Conservation (phyloP, 1,284 basidiomycete species). For the Sparassis latifolia region DNA sequence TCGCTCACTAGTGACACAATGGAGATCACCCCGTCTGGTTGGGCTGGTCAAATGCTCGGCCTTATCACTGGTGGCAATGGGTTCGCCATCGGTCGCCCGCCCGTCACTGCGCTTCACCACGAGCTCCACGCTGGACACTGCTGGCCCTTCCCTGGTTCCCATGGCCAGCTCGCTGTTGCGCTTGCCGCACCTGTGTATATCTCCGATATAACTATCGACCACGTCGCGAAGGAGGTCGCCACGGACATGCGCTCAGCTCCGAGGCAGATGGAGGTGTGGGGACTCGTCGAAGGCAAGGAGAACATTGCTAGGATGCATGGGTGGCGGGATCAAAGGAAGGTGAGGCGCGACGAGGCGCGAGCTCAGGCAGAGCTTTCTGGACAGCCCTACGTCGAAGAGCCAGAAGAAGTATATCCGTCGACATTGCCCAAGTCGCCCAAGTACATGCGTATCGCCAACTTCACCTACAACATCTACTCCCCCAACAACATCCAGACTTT, state of each 20-base stretch:
- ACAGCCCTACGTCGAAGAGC: conserved; percentile 25
- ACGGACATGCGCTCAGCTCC: conserved; percentile 80
- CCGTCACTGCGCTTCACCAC: conserved; percentile 81
- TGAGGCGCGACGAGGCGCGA: conserved; percentile 23
- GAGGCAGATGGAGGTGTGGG: conserved; percentile 85
- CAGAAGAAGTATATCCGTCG: conserved; percentile 38
- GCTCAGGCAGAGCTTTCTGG: conserved; percentile 33
- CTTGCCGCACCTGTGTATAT: conserved; percentile 68
- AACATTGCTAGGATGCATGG: conserved; percentile 55
- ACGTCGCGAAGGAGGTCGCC: conserved; percentile 74
- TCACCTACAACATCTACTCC: conserved; percentile 74
- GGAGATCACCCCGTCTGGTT: conserved; percentile 48
- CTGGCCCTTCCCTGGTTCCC: conserved; percentile 82
- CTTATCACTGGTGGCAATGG: conserved; percentile 54
- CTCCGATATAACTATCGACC: conserved; percentile 83
- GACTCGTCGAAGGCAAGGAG: conserved; percentile 68
- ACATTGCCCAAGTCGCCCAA: conserved; percentile 47
- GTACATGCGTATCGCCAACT: conserved; percentile 71
- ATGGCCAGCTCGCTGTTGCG: conserved; percentile 78
- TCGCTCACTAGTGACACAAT: conserved; percentile 75
- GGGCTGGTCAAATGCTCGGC: conserved; percentile 40
- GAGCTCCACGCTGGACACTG: conserved; percentile 80
- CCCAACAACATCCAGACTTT: conserved; percentile 82
- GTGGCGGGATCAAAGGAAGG: conserved; percentile 39
- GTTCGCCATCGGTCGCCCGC: conserved; percentile 67